Base-by-base conservation (phyloP, 352 stramenopile genomes). In the Hyaloperonospora brassicae region DNA sequence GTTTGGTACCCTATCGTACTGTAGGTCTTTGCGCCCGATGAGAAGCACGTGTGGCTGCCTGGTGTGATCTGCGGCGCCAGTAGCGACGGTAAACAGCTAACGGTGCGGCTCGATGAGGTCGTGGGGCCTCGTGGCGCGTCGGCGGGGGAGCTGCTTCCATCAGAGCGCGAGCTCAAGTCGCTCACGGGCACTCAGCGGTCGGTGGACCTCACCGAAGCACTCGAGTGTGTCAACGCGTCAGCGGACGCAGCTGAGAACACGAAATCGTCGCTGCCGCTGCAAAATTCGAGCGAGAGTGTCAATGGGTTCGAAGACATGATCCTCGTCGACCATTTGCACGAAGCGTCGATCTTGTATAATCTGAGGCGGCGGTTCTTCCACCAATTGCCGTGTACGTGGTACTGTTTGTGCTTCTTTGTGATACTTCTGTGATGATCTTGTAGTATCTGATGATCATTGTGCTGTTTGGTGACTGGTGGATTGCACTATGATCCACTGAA, bases 301-400 rank as follows among this genome's bases (percentile, higher is more conserved):
- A 76, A 69, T 30, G 83, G 83, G 2, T 91, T 86, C 53, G 82
- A 92, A 35, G 84, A 94, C 59, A 92, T 94, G 84, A 91, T 94
- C 62, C 81, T 80, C 30, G 85, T 94, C 43, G 79, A 91, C 44
- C 80, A 92, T 59, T 64, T 94, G 55, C 82, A 92, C 52, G 84
- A 94, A 49, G 82, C 83, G 21, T 86, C 83, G 25, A 95, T 95
- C 49, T 66, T 95, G 42, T 84, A 93, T 61, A 95, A 95, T 59
- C 59, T 95, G 22, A 62, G 79, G 10, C 68, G 67, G 2, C 67
- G 84, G 4, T 93, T 92, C 62, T 90, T 93, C 61, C 66, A 69
- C 23, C 72, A 81, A 41, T 58, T 91, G 45, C 81, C 81, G 63
- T 93, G 77, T 91, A 81, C 57, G 75, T 66, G n/a, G 36, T 42